Conservation (phyloP, 495 filamentous ascomycete genomes). For the Hapsidospora chrysogenum region DNA sequence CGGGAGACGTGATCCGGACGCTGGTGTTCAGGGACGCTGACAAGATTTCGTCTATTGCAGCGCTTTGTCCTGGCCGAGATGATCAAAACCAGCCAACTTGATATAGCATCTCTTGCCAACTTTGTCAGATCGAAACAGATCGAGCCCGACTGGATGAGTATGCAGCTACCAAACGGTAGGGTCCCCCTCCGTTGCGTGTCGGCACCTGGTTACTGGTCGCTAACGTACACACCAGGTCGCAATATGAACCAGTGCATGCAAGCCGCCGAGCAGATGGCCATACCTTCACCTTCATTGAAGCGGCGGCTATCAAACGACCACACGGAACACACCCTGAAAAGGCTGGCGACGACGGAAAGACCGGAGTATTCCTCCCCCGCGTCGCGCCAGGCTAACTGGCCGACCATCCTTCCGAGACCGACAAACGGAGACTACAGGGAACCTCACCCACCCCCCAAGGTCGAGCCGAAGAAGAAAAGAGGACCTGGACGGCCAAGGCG, state of each 20-base stretch:
- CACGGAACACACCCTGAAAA: neutral
- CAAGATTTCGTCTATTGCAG: conserved; percentile 7
- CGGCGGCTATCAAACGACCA: neutral
- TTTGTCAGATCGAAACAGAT: conserved; percentile 12
- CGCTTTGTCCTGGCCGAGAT: conserved; percentile 27
- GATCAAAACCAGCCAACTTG: conserved; percentile 22
- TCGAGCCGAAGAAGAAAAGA: no score
- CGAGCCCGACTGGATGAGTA: conserved; percentile 12
- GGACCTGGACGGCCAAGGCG: no score
- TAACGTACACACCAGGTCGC: no score
- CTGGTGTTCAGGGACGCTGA: no score
- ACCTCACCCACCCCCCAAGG: no score
- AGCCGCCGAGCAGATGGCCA: neutral
- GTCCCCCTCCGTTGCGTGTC: no score
- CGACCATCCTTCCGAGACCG: no score
- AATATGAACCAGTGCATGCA: conserved; percentile 1
- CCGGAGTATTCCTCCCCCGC: neutral
- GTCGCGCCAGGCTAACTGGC: neutral
- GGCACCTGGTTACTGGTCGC: no score
- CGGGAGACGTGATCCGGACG: no score
- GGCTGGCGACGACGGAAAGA: neutral
- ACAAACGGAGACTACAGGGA: no score
- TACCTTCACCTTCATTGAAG: neutral
- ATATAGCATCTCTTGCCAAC: conserved; percentile 14
- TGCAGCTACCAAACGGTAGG: conserved; percentile 19